phyloP scores from a whole-genome alignment of 2,329 filamentous ascomycete genomes.

The Xylaria sp. region DNA sequence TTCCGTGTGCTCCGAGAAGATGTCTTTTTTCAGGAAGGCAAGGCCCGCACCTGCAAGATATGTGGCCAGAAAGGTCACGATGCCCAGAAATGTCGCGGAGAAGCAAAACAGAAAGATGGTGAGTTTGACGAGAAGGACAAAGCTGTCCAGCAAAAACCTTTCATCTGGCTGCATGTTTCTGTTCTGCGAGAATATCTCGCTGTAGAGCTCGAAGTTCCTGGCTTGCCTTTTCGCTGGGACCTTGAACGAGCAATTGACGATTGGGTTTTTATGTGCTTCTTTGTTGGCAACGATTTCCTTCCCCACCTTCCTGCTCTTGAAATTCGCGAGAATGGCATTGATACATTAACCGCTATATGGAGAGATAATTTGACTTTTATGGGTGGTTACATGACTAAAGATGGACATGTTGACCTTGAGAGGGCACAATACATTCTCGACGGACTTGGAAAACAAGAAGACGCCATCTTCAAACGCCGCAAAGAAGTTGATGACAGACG shows the following conservation, averaged over 20 bases:
- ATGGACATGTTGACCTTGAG: conserved; percentile 88
- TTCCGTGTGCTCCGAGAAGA: conserved; percentile 97
- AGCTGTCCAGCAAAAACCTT: conserved; percentile 80
- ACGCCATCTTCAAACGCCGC: conserved; percentile 89
- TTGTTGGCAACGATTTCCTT: conserved; percentile 98
- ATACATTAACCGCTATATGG: conserved; percentile 97
- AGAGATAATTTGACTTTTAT: conserved; percentile 89
- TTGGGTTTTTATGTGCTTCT: conserved; percentile 99
- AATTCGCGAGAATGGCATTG: conserved; percentile 96
- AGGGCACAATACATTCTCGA: conserved; percentile 88
- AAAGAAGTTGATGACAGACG: conserved; percentile 87
- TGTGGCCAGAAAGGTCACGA: conserved; percentile 95
- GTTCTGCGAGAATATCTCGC: conserved; percentile 92
- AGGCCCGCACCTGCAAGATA: conserved; percentile 82
- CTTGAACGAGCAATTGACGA: conserved; percentile 94
- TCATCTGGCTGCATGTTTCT: conserved; percentile 97
- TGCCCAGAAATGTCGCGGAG: conserved; percentile 83
- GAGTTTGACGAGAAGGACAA: conserved; percentile 86
- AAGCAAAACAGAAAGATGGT: conserved; percentile 79
- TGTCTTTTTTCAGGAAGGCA: conserved; percentile 91
- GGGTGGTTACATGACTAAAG: conserved; percentile 96
- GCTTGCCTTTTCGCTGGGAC: conserved; percentile 88
- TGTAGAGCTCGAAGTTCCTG: conserved; percentile 85
- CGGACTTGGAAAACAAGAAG: conserved; percentile 91
- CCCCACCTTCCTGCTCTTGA: conserved; percentile 97